Conservation (phyloP, 2,329 filamentous ascomycete genomes). For the Aaosphaeria arxii region DNA sequence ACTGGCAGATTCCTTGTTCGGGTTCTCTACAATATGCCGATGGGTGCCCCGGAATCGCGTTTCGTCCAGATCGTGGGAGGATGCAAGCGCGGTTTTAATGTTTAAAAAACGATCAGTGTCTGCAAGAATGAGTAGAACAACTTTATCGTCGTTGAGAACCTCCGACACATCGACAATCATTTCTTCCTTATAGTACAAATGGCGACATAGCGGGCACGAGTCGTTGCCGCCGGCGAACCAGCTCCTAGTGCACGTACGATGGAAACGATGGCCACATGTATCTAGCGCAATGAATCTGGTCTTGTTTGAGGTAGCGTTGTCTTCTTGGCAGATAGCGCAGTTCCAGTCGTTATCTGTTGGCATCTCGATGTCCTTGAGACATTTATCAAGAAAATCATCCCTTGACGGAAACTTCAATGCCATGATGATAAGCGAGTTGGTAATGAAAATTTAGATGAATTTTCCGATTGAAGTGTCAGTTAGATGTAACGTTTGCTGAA, state of each 20-base stretch:
- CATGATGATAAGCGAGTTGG: neutral
- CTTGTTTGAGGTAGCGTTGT: neutral
- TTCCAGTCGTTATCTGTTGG: neutral
- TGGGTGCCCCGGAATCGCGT: neutral
- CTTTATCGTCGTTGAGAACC: neutral
- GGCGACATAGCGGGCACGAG: neutral
- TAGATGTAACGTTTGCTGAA: too few species aligned
- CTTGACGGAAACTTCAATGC: neutral
- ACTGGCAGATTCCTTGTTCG: neutral
- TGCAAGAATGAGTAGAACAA: neutral
- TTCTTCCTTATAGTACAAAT: neutral
- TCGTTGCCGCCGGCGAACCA: neutral
- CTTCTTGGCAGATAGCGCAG: neutral
- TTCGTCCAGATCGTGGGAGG: neutral
- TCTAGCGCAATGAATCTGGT: neutral
- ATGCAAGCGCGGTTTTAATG: neutral
- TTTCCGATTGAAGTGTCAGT: too few species aligned
- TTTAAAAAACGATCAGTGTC: neutral
- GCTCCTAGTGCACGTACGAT: neutral
- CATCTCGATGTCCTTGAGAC: neutral
- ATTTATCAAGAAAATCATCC: neutral
- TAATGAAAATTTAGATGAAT: neutral
- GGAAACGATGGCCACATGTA: neutral
- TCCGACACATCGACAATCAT: neutral
- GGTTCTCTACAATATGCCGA: neutral